Conservation (phyloP, 1,139 yeast species). For the Yamadazyma friedrichii region DNA sequence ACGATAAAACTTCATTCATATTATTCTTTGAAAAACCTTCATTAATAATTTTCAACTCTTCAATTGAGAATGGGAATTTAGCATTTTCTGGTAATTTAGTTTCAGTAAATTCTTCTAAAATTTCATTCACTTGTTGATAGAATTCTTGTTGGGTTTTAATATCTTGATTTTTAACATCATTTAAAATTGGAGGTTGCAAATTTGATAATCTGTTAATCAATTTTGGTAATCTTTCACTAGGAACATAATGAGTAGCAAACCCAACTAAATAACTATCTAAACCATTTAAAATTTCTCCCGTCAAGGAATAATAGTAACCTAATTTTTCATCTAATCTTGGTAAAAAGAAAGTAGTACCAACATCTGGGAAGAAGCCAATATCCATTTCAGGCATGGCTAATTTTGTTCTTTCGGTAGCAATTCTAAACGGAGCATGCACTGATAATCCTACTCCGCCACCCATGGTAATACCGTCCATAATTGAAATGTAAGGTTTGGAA, state of each 20-base stretch:
- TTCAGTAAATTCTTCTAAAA: constrained; percentile 74
- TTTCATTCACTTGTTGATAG: constrained; percentile 61
- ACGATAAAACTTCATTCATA: constrained; percentile 61
- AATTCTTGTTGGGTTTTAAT: constrained; percentile 35
- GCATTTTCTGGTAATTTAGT: constrained; percentile 66
- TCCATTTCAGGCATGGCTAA: constrained; percentile 98
- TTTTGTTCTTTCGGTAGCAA: constrained; percentile 85
- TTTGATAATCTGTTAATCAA: constrained; percentile 65
- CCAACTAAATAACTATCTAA: constrained; percentile 80
- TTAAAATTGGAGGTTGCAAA: constrained; percentile 43
- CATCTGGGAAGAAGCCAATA: constrained; percentile 96
- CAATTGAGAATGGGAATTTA: constrained; percentile 56
- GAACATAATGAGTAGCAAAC: constrained; percentile 86
- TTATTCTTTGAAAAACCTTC: constrained; percentile 59
- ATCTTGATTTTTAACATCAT: constrained; percentile 25
- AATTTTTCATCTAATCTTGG: constrained; percentile 79
- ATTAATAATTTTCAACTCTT: constrained; percentile 64
- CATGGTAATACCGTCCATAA: constrained; percentile 94
- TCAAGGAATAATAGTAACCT: constrained; percentile 83
- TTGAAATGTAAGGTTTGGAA: constrained; percentile 78
- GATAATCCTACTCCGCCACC: constrained; percentile 97
- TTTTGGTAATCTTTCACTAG: constrained; percentile 59
- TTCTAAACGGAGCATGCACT: constrained; percentile 90
- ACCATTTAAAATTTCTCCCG: constrained; percentile 79
- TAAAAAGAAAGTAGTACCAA: constrained; percentile 87